Conservation (phyloP, 2,329 filamentous ascomycete species). For the Fusarium guadeloupense region DNA sequence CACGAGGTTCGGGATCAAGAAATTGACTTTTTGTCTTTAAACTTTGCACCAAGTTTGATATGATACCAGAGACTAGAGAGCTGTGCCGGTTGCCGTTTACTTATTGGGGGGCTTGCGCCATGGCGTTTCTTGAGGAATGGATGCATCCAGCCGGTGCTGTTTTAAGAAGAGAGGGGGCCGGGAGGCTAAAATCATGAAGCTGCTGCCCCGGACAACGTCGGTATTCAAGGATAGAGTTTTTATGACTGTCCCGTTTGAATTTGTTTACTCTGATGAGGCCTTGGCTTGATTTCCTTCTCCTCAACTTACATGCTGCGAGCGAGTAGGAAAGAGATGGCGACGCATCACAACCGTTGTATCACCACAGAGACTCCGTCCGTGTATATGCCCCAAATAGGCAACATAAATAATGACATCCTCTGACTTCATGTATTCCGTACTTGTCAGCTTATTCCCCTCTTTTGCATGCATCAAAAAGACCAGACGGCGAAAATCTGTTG, state of each 20-base stretch:
- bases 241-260: neutral
- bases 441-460: conserved; percentile 3
- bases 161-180: conserved; percentile 3
- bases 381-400: neutral
- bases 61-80: too few relatives aligned
- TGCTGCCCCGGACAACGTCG: conserved; percentile 25
- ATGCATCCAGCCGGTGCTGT: conserved; percentile 5
- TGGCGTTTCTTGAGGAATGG: conserved; percentile 19
- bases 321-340: too few relatives aligned
- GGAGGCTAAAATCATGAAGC: conserved; percentile 10
- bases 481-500: neutral
- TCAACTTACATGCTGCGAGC: neutral
- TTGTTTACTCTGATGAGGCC: neutral
- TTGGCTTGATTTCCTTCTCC: neutral
- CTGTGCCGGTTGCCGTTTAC: conserved; percentile 27
- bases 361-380: too few relatives aligned
- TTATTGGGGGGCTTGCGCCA: conserved; percentile 10
- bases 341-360: too few relatives aligned
- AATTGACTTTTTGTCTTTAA: conserved; percentile 14
- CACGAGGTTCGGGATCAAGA: neutral
- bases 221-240: neutral
- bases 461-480: neutral
- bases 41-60: neutral
- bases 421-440: neutral
- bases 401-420: neutral